Base-by-base conservation (phyloP, 176 grass and related monocot species). In the Thinopyrum elongatum region DNA sequence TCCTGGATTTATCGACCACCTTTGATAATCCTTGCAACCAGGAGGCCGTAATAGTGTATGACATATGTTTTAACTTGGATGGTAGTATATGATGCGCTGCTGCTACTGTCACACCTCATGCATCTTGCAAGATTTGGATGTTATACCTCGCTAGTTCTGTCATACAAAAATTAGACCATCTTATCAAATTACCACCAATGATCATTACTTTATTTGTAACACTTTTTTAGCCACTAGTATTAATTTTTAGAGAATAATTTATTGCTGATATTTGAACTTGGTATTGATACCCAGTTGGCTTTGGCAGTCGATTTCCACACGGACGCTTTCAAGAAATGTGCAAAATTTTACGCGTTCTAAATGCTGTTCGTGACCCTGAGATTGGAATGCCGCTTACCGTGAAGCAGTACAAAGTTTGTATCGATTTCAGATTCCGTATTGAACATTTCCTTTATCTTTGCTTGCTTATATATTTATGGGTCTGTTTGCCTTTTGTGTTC, bases 281-380 rank as follows among this genome's bases (percentile, higher is more conserved):
- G 70, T 70, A 98, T 95, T 98, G 90, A 98, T 94, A 94, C 93
- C 92, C 92, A 94, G 93, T 98, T 98, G 93, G 88, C 86, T 95
- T 98, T 98, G 94, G 91, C 96, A 98, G 96, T 90, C 93, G 88
- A 78, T 95, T 95, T 91, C 60, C 92, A 58, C 90, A 89, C 71
- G 96, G 95, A 77, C 92, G 85, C 29, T 92, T 98, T 77, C 94
- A 94, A 93, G 96, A 98, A 86, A 95, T 89, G 92, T 98, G 96
- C 88, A 98, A 98, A 86, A 92, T 74, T n/a, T 65, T 98, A 63
- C 80, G 96, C 17, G 96, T 98, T 82, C 41, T 98, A 76, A 98
- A 98, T 92, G 86, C 90, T 90, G 90, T 98, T 84, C 93, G 82
- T 35, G 86, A 91, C 76, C 90, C 83, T 85, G 90, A 91, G 68